Conservation (phyloP, 345 rosid genomes). For the Citrus trifoliata region DNA sequence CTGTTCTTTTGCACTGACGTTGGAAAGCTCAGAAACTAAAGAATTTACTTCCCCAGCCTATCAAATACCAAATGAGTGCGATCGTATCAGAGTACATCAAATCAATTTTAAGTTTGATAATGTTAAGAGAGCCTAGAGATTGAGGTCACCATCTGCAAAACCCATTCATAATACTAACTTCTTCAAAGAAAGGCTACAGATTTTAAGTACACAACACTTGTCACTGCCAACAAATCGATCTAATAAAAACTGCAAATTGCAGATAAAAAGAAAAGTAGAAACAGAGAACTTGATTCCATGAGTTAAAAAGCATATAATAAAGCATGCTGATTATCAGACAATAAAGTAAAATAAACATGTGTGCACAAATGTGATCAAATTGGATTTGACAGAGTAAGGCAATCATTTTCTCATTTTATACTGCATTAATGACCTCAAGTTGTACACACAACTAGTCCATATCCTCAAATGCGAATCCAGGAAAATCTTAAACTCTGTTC, state of each 20-base stretch:
- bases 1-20: conserved; percentile 47
- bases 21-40: conserved; percentile 52
- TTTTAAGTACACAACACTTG: background rate
- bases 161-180: background rate
- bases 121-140: background rate
- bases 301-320: background rate
- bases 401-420: background rate
- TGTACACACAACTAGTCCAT: background rate
- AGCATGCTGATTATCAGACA: background rate
- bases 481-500: background rate
- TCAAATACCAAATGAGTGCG: background rate
- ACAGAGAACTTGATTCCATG: background rate
- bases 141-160: background rate
- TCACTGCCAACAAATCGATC: background rate
- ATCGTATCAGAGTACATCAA: background rate
- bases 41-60: conserved; percentile 56
- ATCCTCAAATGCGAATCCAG: background rate
- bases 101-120: background rate
- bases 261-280: background rate
- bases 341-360: background rate
- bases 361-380: background rate
- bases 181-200: background rate
- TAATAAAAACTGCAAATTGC: background rate
- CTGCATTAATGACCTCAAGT: background rate
- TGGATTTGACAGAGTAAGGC: background rate